These are phyloP conservation scores for Arthrobotrys sinensis DNA, from an alignment of 2,329 filamentous ascomycete genomes.

Conservation along the genomic window DNA sequence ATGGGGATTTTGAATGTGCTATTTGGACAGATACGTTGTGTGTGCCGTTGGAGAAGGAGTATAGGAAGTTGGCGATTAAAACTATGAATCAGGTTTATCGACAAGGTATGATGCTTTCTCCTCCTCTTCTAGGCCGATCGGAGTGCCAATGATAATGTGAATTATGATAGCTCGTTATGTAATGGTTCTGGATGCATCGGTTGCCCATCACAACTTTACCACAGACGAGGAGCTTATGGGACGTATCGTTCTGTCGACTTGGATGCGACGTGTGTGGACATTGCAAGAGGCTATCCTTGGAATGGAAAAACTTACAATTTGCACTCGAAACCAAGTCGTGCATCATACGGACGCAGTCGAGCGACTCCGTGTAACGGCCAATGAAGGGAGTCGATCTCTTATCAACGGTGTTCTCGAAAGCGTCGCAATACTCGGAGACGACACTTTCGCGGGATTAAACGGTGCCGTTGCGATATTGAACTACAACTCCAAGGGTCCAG, in stretches of 20 bases:
- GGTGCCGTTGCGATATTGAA: conserved; percentile 43
- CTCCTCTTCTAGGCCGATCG: not conserved
- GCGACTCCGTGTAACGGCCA: conserved; percentile 31
- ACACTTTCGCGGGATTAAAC: conserved; percentile 45
- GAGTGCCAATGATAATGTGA: conserved; percentile 34
- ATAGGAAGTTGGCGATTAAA: conserved; percentile 61
- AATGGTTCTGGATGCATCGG: conserved; percentile 51
- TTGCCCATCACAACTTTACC: conserved; percentile 40
- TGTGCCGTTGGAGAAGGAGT: conserved; percentile 58
- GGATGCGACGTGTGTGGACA: conserved; percentile 63
- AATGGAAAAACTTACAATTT: conserved; percentile 48
- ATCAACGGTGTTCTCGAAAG: conserved; percentile 19
- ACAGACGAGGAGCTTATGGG: conserved; percentile 58
- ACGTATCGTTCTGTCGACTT: conserved; percentile 59
- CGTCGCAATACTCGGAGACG: conserved; percentile 45
- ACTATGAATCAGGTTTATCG: conserved; percentile 61
- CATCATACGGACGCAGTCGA: conserved; percentile 52
- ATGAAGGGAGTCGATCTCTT: conserved; percentile 21
- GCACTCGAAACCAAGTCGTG: conserved; percentile 42
- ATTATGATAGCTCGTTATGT: conserved; percentile 44
- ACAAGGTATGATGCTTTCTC: conserved; percentile 24
- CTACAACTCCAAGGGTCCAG: conserved; percentile 29
- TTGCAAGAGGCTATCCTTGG: conserved; percentile 62
- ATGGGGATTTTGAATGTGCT: conserved; percentile 34
- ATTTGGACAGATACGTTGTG: conserved; percentile 62